phyloP scores from a whole-genome alignment of 2,329 filamentous ascomycete species.

The Zelopaecilomyces penicillatus region DNA sequence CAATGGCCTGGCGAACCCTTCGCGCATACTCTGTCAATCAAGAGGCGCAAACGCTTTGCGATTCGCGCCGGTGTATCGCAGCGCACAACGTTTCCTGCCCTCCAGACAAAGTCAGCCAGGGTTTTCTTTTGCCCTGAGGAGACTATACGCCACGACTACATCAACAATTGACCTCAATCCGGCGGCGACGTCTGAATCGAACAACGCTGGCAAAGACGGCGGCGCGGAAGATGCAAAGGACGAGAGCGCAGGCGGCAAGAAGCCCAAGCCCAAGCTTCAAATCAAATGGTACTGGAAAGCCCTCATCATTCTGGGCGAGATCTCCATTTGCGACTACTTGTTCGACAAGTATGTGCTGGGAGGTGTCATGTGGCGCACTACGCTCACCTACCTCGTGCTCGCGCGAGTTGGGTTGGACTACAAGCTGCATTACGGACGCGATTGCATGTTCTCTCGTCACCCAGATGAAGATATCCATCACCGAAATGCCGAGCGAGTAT shows the following conservation, averaged over 20 bases:
- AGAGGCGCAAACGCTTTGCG: too few relatives aligned
- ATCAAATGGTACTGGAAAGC: constrained; percentile 8
- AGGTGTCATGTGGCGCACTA: constrained; percentile 2
- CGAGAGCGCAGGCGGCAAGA: not conserved
- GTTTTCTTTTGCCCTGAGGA: too few relatives aligned
- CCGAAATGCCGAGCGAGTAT: constrained; percentile 1
- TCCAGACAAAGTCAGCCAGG: too few relatives aligned
- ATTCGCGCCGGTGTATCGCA: too few relatives aligned
- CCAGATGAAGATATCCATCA: constrained; percentile 3
- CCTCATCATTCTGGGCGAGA: not conserved
- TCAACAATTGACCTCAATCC: too few relatives aligned
- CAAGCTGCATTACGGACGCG: constrained; percentile 5
- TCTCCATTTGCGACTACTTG: not conserved
- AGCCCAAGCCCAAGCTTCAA: not conserved
- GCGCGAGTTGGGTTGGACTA: constrained; percentile 4
- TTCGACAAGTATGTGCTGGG: constrained; percentile 5
- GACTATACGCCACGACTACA: too few relatives aligned
- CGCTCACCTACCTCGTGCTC: constrained; percentile 1
- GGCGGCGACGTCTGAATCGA: too few relatives aligned
- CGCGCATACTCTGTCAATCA: too few relatives aligned
- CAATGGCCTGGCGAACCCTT: too few relatives aligned
- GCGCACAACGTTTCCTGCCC: too few relatives aligned
- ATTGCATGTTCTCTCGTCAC: not conserved
- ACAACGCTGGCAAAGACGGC: too few relatives aligned
- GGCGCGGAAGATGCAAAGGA: too few relatives aligned